phyloP scores from a whole-genome alignment of 139 green algal species.

The Chlamydomonas schloesseri region DNA sequence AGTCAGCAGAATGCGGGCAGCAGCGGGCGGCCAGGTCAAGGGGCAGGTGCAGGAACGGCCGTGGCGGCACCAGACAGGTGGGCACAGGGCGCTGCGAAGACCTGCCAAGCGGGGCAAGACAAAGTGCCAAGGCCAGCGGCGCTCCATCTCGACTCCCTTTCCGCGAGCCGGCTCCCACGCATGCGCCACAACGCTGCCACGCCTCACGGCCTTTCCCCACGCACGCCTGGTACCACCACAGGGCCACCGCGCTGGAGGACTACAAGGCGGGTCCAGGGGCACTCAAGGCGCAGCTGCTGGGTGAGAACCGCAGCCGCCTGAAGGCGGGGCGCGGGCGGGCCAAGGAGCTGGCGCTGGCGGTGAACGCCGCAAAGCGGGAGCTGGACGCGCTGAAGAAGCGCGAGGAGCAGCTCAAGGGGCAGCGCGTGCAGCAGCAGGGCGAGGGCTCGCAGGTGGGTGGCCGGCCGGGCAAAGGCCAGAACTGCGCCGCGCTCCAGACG shows the following conservation, averaged over 20 bases:
- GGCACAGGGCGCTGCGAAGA: no score
- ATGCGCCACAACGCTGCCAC: no score
- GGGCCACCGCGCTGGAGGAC: constrained; percentile 38
- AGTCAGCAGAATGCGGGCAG: neutral
- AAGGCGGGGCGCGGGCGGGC: constrained; percentile 29
- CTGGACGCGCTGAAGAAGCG: constrained; percentile 52
- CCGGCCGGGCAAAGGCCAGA: no score
- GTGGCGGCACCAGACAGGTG: constrained; percentile 12
- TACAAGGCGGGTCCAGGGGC: constrained; percentile 54
- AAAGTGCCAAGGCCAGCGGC: no score
- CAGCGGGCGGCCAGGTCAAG: neutral
- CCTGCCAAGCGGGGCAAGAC: no score
- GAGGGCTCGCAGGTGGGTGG: constrained; percentile 55
- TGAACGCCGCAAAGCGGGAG: constrained; percentile 62
- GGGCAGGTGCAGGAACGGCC: neutral
- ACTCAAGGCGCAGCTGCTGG: constrained; percentile 47
- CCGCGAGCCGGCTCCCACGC: no score
- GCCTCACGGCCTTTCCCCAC: no score
- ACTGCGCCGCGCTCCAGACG: no score
- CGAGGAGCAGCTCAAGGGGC: constrained; percentile 52
- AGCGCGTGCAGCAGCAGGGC: constrained; percentile 15
- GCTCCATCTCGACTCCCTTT: neutral
- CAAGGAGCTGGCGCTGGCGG: constrained; percentile 58
- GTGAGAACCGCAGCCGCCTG: constrained; percentile 54
- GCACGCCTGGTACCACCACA: neutral